Evolutionary conservation across 73 alveolate genomes (phyloP), one percentile per base, ranked within the genome.

Genomic region (Paramecium bursaria): DNA sequence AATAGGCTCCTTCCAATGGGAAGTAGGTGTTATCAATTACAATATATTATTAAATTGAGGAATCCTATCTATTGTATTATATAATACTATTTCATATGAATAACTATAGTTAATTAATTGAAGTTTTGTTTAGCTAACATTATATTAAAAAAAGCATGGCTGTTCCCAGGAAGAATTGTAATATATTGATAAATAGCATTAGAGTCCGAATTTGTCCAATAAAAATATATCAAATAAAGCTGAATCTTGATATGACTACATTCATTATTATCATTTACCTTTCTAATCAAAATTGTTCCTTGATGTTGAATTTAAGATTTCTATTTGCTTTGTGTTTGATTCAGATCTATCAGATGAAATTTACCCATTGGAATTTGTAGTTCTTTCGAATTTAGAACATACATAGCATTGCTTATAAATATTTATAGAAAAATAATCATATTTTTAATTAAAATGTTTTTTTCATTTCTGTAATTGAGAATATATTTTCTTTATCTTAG

Each of bases 21-120:
- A 67, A 67, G 2, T 42, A 47, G 14, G 82, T 67, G 22, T 67
- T 67, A 67, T 67, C 82, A 15, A 67, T 67, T 11, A 67, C 44
- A 6, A 67, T 5, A 67, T 67, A 67, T 21, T 29, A 11, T 67
- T 15, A n/a, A n/a, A n/a, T n/a, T n/a, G n/a, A n/a, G n/a, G n/a
- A n/a, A n/a, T n/a, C n/a, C n/a, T n/a, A n/a, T n/a, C n/a, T n/a
- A n/a, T 7, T 39, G 53, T 57, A 67, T 67, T 42, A 3, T 15
- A 13, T 39, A 35, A 53, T 2, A 2, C 4, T 7, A 19, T 25
- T 0, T 67, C 0, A 19, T 67, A 2, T 4, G n/a, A 6, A 19
- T 15, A 67, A 30, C 22, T 47, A 15, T 15, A 31, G 35, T 67
- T 33, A 42, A 14, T 67, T 6, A 67, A 39, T 39, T 7, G 49